These are phyloP conservation scores for Lichenothelia convexa DNA, from an alignment of 495 filamentous ascomycete genomes.

Conservation along the genomic window DNA sequence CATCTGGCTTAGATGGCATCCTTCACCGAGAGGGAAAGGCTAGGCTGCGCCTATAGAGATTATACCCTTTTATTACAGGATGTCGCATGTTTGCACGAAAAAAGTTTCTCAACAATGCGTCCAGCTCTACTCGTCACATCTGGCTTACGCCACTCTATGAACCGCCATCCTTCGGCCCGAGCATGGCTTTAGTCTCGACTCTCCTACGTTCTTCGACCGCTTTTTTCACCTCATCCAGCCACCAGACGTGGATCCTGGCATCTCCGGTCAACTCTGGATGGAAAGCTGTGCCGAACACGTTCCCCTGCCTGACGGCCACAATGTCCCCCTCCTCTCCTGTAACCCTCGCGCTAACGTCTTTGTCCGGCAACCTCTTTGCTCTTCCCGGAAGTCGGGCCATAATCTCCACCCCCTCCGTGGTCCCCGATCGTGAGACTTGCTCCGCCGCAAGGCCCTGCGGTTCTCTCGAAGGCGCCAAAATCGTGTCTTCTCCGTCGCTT, in stretches of 20 bases:
- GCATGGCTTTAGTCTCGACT: background rate
- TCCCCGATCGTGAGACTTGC: conserved; percentile 1
- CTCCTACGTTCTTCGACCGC: background rate
- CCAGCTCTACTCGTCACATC: too few species aligned
- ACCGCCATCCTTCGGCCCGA: background rate
- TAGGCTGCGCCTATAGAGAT: too few species aligned
- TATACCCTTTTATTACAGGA: too few species aligned
- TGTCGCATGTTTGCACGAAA: too few species aligned
- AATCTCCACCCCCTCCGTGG: conserved; percentile 32
- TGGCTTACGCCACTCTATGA: too few species aligned
- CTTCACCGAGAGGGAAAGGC: too few species aligned
- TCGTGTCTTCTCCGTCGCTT: conserved; percentile 38
- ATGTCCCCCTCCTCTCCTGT: conserved; percentile 56
- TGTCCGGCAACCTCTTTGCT: conserved; percentile 18
- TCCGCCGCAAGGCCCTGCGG: conserved; percentile 13
- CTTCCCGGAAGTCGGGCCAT: conserved; percentile 35
- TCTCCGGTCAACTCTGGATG: conserved; percentile 90
- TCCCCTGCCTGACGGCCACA: conserved; percentile 77
- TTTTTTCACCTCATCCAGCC: conserved; percentile 50
- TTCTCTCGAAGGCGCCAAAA: conserved; percentile 43
- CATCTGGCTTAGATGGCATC: too few species aligned
- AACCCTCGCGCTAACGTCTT: conserved; percentile 24
- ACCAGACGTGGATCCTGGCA: conserved; percentile 82
- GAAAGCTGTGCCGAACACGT: conserved; percentile 92
- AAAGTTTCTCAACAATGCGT: too few species aligned